phyloP scores from a whole-genome alignment of 1,139 yeast genomes.

The Kodamaea alishanica region DNA sequence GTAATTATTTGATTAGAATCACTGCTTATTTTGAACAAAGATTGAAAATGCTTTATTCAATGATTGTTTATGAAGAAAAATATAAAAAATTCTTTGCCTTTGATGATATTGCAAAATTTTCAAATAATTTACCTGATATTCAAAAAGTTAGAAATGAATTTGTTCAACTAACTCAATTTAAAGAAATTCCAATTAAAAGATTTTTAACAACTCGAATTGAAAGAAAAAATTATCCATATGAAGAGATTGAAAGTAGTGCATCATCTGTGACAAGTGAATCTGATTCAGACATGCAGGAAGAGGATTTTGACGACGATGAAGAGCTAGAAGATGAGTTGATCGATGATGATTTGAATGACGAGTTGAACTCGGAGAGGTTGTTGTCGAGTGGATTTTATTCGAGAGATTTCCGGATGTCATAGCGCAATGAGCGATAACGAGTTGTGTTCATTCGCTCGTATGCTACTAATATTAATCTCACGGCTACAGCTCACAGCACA shows the following conservation, averaged over 20 bases:
- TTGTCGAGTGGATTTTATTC: slow-evolving; percentile 4
- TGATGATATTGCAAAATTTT: slow-evolving; percentile 30
- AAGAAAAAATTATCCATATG: slow-evolving; percentile 28
- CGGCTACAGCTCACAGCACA: no score
- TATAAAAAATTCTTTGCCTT: slow-evolving; percentile 28
- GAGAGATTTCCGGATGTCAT: slow-evolving; percentile 1
- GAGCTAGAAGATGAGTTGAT: slow-evolving; percentile 3
- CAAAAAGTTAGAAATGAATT: slow-evolving; percentile 25
- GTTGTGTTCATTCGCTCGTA: no score
- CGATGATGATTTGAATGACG: slow-evolving; percentile 7
- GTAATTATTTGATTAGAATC: slow-evolving; percentile 35
- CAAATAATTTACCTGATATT: slow-evolving; percentile 27
- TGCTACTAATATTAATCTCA: no score
- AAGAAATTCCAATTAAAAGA: slow-evolving; percentile 26
- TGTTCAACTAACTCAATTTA: slow-evolving; percentile 22
- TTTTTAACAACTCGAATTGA: slow-evolving; percentile 27
- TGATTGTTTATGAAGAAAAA: slow-evolving; percentile 25
- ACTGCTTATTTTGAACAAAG: slow-evolving; percentile 28
- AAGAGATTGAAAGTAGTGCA: background rate
- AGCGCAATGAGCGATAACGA: background rate
- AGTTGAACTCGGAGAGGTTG: slow-evolving; percentile 3
- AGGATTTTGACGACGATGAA: background rate
- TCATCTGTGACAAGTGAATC: background rate
- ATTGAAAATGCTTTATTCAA: slow-evolving; percentile 24
- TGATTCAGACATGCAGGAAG: background rate